Base-by-base conservation (phyloP, 148 eudicot species). In the Limonium bicolor region DNA sequence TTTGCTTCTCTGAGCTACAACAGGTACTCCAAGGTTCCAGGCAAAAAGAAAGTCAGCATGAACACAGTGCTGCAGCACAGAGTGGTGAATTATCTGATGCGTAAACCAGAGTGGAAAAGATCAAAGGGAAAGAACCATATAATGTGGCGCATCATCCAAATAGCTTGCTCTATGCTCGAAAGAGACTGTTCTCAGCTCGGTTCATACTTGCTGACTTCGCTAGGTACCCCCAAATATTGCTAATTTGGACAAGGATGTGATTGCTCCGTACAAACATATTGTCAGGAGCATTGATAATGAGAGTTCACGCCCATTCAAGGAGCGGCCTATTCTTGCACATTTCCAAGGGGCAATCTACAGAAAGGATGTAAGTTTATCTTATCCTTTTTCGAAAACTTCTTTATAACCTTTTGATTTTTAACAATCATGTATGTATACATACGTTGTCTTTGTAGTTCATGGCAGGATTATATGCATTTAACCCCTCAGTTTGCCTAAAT, bases 71-170 rank as follows among this genome's bases (percentile, higher is more conserved):
- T 92, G 62, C 99, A 92, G 52, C 63, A 58, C 58, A 64, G 65
- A 59, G 11, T 43, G 14, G 30, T 43, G 7, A 31, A 43, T 17
- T 43, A 23, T 7, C 4, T 43, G 20, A 24, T 14, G 52, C 52
- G 58, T 22, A 63, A 54, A 17, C 59, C 63, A 14, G 97, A 88
- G 57, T 88, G 97, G 97, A 84, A 67, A 58, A 58, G 64, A 26
- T 63, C 54, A 23, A 68, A 66, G 7, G 97, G 97, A 38, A 77
- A 66, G 45, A 63, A 84, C 60, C 97, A 88, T 53, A 32, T 84
- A 20, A 77, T 88, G 53, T 80, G n/a, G 92, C 97, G 6, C 97
- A 83, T 54, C 97, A 88, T 65, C 97, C 97, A 1, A 88, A 88
- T 57, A 88, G 95, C 55, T 62, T 88, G 84, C 31, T 80, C 53